Percentiles rank a stretch among this genome's conserved stretches.
Evolutionary conservation across 176 grass and related monocot species (phyloP).

Genomic region (Carex cristatella): DNA sequence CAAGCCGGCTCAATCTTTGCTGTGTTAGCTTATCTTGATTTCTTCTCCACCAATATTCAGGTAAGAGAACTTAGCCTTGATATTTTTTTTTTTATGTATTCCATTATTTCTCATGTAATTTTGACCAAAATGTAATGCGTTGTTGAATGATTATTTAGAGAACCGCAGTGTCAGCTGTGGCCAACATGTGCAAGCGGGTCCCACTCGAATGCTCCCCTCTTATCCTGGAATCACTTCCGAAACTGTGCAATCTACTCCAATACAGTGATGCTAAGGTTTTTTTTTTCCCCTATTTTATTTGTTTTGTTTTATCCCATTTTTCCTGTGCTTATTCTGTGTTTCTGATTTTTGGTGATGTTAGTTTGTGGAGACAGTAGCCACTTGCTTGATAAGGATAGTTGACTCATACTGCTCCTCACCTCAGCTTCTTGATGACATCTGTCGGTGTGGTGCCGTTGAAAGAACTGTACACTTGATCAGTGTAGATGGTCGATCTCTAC

Average conservation of each 20-base stretch:
- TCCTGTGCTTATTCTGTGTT: conserved; percentile 1
- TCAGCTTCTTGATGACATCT: conserved; percentile 70
- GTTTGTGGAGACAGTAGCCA: conserved; percentile 72
- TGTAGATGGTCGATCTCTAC: conserved; percentile 39
- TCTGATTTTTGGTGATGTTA: conserved; percentile 32
- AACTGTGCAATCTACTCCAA: conserved; percentile 73
- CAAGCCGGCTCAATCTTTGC: conserved; percentile 65
- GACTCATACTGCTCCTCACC: conserved; percentile 59
- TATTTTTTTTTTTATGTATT: not conserved
- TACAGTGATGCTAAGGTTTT: conserved; percentile 64
- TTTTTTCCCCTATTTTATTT: not conserved
- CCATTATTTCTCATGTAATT: not conserved
- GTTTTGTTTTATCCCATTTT: not conserved
- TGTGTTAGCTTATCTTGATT: conserved; percentile 64
- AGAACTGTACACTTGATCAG: conserved; percentile 62
- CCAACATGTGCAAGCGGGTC: conserved; percentile 68
- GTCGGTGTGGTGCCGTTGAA: conserved; percentile 51
- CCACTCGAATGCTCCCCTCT: conserved; percentile 49
- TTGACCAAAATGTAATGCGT: conserved; percentile 9
- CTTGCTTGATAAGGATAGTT: conserved; percentile 62
- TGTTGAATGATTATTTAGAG: conserved; percentile 43
- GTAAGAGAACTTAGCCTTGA: conserved; percentile 21
- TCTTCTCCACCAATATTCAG: conserved; percentile 81
- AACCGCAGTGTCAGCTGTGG: conserved; percentile 67
- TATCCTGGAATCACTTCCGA: conserved; percentile 61